Percentiles rank a stretch among this genome's conserved stretches.
phyloP scores from a whole-genome alignment of 331 rosid genomes.

The Malus hybrid region DNA sequence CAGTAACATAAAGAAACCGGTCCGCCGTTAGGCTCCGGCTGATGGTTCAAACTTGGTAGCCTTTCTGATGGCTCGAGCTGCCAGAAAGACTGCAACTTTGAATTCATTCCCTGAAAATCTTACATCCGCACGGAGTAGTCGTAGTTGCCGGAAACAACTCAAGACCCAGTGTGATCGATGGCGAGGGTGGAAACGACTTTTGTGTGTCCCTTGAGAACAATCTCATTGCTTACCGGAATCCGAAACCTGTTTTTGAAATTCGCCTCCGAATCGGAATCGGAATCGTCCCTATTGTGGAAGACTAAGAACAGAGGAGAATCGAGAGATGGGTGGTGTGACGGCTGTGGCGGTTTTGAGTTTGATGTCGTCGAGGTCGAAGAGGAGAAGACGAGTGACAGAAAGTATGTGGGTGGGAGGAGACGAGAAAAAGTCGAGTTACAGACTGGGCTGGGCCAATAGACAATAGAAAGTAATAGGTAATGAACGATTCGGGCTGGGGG shows the following conservation, averaged over 20 bases:
- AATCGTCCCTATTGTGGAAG: constrained; percentile 5
- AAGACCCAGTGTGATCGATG: constrained; percentile 83
- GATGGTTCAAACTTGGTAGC: constrained; percentile 83
- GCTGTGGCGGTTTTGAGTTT: too few species aligned
- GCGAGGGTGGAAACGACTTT: constrained; percentile 94
- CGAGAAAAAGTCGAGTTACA: too few species aligned
- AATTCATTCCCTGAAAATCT: constrained; percentile 94
- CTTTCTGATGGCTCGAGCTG: constrained; percentile 91
- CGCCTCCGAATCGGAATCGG: constrained; percentile 32
- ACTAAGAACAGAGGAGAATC: too few species aligned
- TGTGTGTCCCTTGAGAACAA: constrained; percentile 84
- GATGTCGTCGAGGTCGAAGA: too few species aligned
- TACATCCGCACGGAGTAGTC: constrained; percentile 82
- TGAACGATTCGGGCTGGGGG: too few species aligned
- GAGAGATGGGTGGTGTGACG: too few species aligned
- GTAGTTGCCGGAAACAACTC: constrained; percentile 88
- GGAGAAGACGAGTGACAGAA: too few species aligned
- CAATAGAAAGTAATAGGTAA: too few species aligned
- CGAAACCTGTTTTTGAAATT: constrained; percentile 42
- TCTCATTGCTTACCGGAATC: constrained; percentile 87
- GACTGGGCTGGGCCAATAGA: too few species aligned
- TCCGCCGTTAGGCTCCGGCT: constrained; percentile 95
- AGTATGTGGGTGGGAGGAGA: too few species aligned
- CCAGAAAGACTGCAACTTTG: constrained; percentile 77
- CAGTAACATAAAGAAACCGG: constrained; percentile 83